Percentiles rank a stretch among this genome's conserved stretches.
Conservation (phyloP, 345 rosid species). For the Arabidopsis arenosa region DNA sequence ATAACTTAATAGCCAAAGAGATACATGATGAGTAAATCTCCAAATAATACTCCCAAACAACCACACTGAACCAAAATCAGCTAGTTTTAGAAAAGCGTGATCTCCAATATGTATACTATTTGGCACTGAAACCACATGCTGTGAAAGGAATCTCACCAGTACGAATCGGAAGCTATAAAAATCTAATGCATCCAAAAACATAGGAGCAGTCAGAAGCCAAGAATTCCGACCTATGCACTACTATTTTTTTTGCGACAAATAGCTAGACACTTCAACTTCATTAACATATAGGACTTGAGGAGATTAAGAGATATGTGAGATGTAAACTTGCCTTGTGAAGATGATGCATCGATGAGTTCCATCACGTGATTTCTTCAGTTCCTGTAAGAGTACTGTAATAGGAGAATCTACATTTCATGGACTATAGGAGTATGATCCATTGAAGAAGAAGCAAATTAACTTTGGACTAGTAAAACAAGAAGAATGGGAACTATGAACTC, state of each 20-base stretch:
- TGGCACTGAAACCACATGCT: neutral
- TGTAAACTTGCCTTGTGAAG: slow-evolving; percentile 1
- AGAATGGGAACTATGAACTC: neutral
- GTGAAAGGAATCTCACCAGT: neutral
- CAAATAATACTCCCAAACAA: neutral
- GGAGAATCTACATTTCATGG: neutral
- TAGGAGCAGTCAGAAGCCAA: neutral
- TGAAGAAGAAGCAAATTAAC: neutral
- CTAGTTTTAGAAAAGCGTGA: neutral
- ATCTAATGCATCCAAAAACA: too few relatives aligned
- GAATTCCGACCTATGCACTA: neutral
- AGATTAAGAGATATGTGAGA: too few relatives aligned
- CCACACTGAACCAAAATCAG: neutral
- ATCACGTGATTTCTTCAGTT: neutral
- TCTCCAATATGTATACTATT: neutral
- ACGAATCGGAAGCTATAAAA: neutral
- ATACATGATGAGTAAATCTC: neutral
- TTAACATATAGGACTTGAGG: neutral
- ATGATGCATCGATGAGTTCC: neutral
- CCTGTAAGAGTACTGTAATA: neutral
- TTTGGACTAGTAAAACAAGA: neutral
- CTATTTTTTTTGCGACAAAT: neutral
- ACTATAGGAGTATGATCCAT: neutral
- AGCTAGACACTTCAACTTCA: neutral
- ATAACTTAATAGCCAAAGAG: neutral